Evolutionary conservation across 176 grass and related monocot genomes (phyloP).

Genomic region (Musa troglodytarum): DNA sequence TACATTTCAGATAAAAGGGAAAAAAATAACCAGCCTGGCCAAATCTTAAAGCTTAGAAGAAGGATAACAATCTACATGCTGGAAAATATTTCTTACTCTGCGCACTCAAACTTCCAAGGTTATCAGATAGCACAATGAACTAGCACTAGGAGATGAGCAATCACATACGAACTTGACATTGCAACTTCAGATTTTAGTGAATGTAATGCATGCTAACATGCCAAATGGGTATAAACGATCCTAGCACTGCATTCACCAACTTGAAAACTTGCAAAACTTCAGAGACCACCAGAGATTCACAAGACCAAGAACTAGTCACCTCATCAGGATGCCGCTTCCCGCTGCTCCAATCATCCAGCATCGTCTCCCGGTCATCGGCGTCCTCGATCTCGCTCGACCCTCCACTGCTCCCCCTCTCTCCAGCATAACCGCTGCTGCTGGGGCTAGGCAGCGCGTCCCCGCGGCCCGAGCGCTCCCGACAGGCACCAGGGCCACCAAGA

Average conservation of each 20-base stretch:
- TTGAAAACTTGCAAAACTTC: neutral
- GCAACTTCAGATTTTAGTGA: neutral
- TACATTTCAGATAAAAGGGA: conserved; percentile 24
- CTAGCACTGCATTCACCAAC: neutral
- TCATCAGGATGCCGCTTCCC: conserved; percentile 72
- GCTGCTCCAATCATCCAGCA: conserved; percentile 39
- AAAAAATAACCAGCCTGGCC: neutral
- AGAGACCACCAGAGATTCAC: neutral
- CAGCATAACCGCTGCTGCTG: conserved; percentile 86
- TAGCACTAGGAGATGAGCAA: neutral
- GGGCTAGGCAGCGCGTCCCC: conserved; percentile 54
- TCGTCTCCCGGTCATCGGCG: conserved; percentile 11
- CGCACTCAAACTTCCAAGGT: no score
- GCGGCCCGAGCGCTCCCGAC: conserved; percentile 22
- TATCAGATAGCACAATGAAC: neutral
- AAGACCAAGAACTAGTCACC: conserved; percentile 22
- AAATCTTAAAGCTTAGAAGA: neutral
- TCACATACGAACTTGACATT: neutral
- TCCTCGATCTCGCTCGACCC: conserved; percentile 56
- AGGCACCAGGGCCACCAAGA: conserved; percentile 22
- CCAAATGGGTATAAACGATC: neutral
- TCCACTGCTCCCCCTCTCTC: conserved; percentile 75
- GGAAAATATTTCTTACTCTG: neutral
- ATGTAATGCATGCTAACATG: neutral
- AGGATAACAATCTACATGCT: neutral